phyloP scores from a whole-genome alignment of 768 basidiomycete genomes.

The Lactarius evosmus region DNA sequence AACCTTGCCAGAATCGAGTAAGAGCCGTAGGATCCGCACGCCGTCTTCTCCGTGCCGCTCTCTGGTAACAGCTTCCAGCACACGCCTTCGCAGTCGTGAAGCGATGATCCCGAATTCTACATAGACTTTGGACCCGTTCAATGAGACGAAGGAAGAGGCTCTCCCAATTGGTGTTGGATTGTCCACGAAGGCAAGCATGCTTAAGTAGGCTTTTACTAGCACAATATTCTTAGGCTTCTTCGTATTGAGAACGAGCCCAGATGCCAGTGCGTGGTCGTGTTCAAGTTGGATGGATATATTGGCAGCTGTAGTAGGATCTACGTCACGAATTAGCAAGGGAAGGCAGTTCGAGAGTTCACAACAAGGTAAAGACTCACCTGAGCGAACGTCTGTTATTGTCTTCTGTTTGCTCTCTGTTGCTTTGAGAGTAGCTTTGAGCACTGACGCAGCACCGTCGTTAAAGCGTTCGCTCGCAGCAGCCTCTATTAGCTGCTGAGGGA shows the following conservation, averaged over 20 bases:
- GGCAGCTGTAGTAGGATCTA: conserved; percentile 66
- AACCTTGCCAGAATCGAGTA: conserved; percentile 84
- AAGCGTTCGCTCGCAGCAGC: conserved; percentile 74
- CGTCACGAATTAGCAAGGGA: background rate
- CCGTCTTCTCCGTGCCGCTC: conserved; percentile 83
- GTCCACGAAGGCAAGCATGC: conserved; percentile 74
- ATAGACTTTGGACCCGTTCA: conserved; percentile 60
- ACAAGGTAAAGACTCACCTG: conserved; percentile 44
- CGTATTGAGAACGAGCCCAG: conserved; percentile 56
- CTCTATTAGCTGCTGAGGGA: conserved; percentile 61
- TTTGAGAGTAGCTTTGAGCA: conserved; percentile 69
- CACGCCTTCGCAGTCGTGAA: conserved; percentile 59
- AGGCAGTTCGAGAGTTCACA: background rate
- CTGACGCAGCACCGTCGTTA: conserved; percentile 68
- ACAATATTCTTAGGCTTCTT: conserved; percentile 51
- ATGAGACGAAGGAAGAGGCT: conserved; percentile 66
- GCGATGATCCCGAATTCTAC: conserved; percentile 78
- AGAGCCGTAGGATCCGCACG: conserved; percentile 73
- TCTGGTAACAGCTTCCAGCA: conserved; percentile 74
- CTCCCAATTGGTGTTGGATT: conserved; percentile 74
- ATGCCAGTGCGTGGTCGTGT: conserved; percentile 58
- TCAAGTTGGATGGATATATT: conserved; percentile 61
- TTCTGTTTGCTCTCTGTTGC: conserved; percentile 64
- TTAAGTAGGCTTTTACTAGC: conserved; percentile 76
- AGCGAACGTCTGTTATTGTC: conserved; percentile 56